Evolutionary conservation across 2,329 filamentous ascomycete genomes (phyloP), one percentile per base, ranked within the genome.

Genomic region (Fusarium hostae): DNA sequence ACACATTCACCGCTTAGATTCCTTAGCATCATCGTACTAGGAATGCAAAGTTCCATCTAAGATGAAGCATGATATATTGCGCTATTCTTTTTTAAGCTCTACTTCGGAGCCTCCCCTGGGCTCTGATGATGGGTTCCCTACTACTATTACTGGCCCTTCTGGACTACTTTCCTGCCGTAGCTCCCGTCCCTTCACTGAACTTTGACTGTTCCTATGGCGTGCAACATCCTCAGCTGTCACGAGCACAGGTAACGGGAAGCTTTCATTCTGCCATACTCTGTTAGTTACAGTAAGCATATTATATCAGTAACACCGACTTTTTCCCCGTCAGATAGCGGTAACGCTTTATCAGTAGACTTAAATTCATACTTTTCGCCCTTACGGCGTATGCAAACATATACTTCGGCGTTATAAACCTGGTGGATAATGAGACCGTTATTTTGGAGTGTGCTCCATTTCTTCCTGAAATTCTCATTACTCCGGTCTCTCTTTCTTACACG

Each of bases 381-480:
- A 3, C 5, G 22, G 30, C 22, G 32, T 35, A 22, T 22, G 0
- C 3, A 22, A 4, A 22, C 0, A 22, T 41, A 41, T 22, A 41
- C 40, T 41, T 22, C 10, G 4, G 30, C 32, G 10, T 37, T 0
- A 51, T 35, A 51, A 20, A 20, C 16, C 6, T 51, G 10, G 48
- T 51, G 16, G 8, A 51, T 35, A 26, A 13, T 35, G 7, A 51
- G 22, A 5, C 48, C 7, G 4, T 51, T 51, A 4, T 51, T 51
- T 16, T 51, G 39, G 0, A 52, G 12, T 35, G 4, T 39, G 8
- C 18, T 6, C 48, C 5, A 52, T 52, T 26, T 52, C 6, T 52
- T 52, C 22, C 13, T 52, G 5, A 51, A 37, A 10, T 52, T 52
- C 30, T 52, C 11, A 52, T n/a, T 52, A 52, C 48, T 52, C 18